Base-by-base conservation (phyloP, 2,329 filamentous ascomycete species). In the Aspergillus hiratsukae region DNA sequence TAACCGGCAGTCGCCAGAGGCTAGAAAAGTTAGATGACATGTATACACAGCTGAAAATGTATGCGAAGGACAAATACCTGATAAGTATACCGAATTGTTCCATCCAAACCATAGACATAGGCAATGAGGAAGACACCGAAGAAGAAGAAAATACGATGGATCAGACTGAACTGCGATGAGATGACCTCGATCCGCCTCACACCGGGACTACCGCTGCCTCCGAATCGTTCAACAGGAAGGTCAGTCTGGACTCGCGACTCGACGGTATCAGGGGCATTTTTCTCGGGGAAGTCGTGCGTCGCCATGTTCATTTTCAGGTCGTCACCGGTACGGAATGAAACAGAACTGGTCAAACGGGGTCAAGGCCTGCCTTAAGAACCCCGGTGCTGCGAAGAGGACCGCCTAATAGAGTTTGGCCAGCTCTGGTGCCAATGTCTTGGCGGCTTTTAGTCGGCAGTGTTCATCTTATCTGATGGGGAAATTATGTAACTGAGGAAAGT, bases 91-190 rank as follows among this genome's bases (percentile, higher is more conserved):
- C 84, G 78, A 46, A 86, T 75, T 1, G 76, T 81, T 25, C 81
- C 81, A 60, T 87, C 84, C 23, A 87, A 75, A 1, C 83, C 81
- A 66, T 87, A 88, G 35, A 80, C 82, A 67, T 87, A 88, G 10
- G 84, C 81, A 53, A 87, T 73, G 31, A 88, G 68, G 67, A 88
- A 87, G 60, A 87, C 76, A 25, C 83, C 77, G 9, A 81, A 64
- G 70, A 87, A 87, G 67, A 88, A 78, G 58, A 78, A 75, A 57
- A 83, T 60, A 29, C 83, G 82, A 66, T 87, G 83, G 14, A 62
- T 57, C 21, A 57, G 35, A 3, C 31, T 45, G 35, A 58, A 35
- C 25, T 58, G 56, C 23, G 31, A 31, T 43, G 48, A 55, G 45
- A 58, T 54, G 25, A 58, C 37, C 43, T 58, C 56, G 37, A 58